phyloP scores from a whole-genome alignment of 495 filamentous ascomycete genomes.

The Rhypophila decipiens region DNA sequence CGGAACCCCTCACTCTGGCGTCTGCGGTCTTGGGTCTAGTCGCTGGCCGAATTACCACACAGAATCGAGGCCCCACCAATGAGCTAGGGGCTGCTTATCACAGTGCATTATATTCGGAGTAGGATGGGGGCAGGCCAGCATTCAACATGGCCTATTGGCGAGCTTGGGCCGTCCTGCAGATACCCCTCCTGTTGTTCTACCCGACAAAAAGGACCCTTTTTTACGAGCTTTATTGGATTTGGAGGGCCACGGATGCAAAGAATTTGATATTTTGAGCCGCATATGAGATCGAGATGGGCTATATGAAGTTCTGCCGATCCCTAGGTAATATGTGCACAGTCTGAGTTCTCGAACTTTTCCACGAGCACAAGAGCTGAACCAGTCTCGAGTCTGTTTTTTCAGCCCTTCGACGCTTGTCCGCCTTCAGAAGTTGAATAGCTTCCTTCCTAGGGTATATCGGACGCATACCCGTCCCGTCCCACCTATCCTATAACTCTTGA shows the following conservation, averaged over 20 bases:
- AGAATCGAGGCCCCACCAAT: slow-evolving; percentile 19
- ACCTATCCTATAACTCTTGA: neutral
- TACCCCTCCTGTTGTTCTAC: slow-evolving; percentile 18
- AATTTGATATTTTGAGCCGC: slow-evolving; percentile 20
- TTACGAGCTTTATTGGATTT: neutral
- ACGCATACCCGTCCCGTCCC: neutral
- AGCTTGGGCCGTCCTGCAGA: slow-evolving; percentile 17
- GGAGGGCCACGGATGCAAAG: too few relatives aligned
- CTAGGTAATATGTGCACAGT: too few relatives aligned
- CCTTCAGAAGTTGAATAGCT: too few relatives aligned
- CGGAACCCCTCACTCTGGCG: slow-evolving; percentile 18
- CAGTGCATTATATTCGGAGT: slow-evolving; percentile 15
- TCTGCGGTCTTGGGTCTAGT: slow-evolving; percentile 11
- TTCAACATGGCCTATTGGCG: slow-evolving; percentile 19
- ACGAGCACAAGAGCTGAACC: too few relatives aligned
- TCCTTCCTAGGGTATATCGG: neutral
- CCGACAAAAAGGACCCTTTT: slow-evolving; percentile 16
- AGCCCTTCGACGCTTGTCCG: too few relatives aligned
- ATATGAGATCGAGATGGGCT: slow-evolving; percentile 1
- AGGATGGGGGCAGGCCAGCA: slow-evolving; percentile 14
- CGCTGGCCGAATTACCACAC: slow-evolving; percentile 21
- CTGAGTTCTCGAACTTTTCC: too few relatives aligned
- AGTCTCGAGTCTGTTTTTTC: too few relatives aligned
- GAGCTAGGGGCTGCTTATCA: slow-evolving; percentile 20
- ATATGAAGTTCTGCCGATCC: slow-evolving; percentile 1